These are phyloP conservation scores for Canavalia gladiata DNA, from an alignment of 306 rosid species.

Conservation along the genomic window DNA sequence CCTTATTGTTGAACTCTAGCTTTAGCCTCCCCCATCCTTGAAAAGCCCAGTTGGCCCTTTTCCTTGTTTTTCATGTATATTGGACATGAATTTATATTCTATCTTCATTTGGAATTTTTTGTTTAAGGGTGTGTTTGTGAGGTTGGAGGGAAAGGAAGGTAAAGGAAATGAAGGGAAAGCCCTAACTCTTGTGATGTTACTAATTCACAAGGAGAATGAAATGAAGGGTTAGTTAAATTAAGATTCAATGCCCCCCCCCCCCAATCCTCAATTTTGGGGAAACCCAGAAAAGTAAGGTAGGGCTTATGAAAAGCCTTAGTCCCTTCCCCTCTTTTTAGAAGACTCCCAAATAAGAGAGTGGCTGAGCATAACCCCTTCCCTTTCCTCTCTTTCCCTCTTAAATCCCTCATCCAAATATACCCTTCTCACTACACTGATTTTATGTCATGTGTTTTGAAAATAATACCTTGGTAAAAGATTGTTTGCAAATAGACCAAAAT, in stretches of 20 bases:
- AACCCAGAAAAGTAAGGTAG: not conserved
- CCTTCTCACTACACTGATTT: constrained; percentile 33
- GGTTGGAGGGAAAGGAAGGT: not conserved
- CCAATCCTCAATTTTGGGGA: not conserved
- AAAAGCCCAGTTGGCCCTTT: not conserved
- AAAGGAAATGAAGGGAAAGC: not conserved
- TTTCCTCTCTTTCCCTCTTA: not conserved
- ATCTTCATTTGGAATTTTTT: not conserved
- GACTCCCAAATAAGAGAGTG: not conserved
- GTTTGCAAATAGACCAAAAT: not conserved
- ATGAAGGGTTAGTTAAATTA: not conserved
- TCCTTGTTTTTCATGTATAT: constrained; percentile 25
- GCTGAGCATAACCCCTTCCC: not conserved
- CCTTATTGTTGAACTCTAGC: constrained; percentile 37
- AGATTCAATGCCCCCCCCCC: not conserved
- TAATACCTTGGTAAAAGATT: constrained; percentile 9
- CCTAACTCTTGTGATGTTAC: not conserved
- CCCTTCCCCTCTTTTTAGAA: not conserved
- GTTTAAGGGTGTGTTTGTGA: constrained; percentile 18
- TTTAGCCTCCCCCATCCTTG: not conserved
- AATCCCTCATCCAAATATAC: not conserved
- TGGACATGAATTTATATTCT: constrained; percentile 14
- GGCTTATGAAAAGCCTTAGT: not conserved
- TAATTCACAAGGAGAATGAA: constrained; percentile 10
- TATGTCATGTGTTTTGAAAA: not conserved